Conservation (phyloP, 2,329 filamentous ascomycete species). For the Orbilia brochopaga region DNA sequence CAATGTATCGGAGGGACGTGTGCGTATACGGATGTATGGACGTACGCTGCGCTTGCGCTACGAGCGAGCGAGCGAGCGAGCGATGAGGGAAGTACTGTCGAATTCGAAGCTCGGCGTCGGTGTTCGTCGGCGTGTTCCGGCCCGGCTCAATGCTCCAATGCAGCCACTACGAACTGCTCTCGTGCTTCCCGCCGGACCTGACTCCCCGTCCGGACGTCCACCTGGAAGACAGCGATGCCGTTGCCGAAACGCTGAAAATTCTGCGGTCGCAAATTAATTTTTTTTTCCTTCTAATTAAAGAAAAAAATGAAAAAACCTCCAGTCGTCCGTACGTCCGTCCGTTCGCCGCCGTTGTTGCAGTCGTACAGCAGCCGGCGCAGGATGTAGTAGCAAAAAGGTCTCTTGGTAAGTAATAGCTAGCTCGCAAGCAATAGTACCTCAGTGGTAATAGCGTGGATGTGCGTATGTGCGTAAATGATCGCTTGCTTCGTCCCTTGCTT, state of each 20-base stretch:
- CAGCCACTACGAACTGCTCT: background rate
- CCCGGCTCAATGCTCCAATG: background rate
- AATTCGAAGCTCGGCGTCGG: background rate
- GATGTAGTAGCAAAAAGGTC: background rate
- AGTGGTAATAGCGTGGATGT: too few species aligned
- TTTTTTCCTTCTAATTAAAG: background rate
- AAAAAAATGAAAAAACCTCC: conserved; percentile 4
- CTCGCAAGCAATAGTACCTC: too few species aligned
- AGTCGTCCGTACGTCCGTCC: background rate
- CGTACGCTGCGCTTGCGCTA: too few species aligned
- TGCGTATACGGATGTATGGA: too few species aligned
- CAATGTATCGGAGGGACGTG: too few species aligned
- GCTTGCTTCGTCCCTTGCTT: conserved; percentile 10
- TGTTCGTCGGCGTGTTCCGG: conserved; percentile 1
- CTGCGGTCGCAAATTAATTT: background rate
- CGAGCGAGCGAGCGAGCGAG: too few species aligned
- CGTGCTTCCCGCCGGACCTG: too few species aligned
- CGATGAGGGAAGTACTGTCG: too few species aligned
- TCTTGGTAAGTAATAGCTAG: background rate
- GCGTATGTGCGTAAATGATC: too few species aligned
- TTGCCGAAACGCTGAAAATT: background rate
- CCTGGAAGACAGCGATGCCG: background rate
- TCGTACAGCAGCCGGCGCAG: conserved; percentile 34
- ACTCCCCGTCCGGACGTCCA: background rate
- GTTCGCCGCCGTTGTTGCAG: conserved; percentile 23